A percentile compares a stretch with the other conserved stretches of the same genome.
phyloP scores from a whole-genome alignment of 1,284 basidiomycete species.

The Mrakiaceae sp. region DNA sequence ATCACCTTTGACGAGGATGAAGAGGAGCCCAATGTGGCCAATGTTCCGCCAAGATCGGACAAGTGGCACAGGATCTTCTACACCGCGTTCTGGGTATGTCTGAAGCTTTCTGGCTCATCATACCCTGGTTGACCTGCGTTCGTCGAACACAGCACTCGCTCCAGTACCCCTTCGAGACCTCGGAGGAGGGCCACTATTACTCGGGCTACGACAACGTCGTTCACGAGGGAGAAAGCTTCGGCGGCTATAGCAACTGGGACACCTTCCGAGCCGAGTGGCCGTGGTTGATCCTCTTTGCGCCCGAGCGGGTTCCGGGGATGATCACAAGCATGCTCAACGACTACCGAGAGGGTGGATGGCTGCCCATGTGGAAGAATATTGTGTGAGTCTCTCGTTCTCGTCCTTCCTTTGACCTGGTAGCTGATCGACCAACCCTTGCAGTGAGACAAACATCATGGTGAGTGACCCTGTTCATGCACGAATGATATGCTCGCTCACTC shows the following conservation, averaged over 20 bases:
- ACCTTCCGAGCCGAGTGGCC: constrained; percentile 69
- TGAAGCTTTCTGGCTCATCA: neutral
- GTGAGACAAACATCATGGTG: constrained; percentile 63
- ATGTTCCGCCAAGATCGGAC: too few species aligned
- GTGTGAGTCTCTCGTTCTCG: constrained; percentile 43
- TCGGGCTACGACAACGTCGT: constrained; percentile 42
- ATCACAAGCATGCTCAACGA: constrained; percentile 69
- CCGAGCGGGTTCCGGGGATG: constrained; percentile 62
- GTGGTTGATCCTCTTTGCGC: constrained; percentile 62
- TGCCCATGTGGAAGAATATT: constrained; percentile 85
- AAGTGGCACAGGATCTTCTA: constrained; percentile 50
- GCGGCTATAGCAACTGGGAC: constrained; percentile 78
- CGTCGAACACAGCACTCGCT: constrained; percentile 20
- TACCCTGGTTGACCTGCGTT: too few species aligned
- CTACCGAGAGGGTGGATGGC: constrained; percentile 61
- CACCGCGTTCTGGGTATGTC: constrained; percentile 36
- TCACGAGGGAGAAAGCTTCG: constrained; percentile 56
- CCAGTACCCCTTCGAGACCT: constrained; percentile 68
- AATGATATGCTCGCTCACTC: neutral
- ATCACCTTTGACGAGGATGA: constrained; percentile 49
- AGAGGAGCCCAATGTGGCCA: constrained; percentile 20
- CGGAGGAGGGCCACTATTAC: constrained; percentile 58
- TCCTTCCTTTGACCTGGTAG: neutral
- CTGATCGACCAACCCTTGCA: too few species aligned
- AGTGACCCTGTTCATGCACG: neutral